Evolutionary conservation across 2,329 filamentous ascomycete species (phyloP), one percentile per base, ranked within the genome.

Genomic region (Sarocladiaceae sp.): DNA sequence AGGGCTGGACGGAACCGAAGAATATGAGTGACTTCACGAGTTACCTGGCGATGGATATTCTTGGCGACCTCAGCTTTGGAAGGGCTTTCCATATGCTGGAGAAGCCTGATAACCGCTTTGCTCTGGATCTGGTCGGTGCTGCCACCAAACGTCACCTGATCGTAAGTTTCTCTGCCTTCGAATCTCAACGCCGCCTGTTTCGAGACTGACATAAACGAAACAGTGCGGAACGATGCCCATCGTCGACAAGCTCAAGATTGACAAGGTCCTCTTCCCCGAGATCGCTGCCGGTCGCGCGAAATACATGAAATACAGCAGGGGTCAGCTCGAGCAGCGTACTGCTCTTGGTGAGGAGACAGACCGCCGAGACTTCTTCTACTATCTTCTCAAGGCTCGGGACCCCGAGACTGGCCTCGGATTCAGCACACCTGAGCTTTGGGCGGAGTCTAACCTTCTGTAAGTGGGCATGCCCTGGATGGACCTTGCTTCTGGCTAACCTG

Each of bases 311-410:
- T 86, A 86, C 64, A 83, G 80, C 60, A 80, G 82, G 41, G 67
- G 70, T 2, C 83, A 86, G 61, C 72, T 85, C 32, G 73, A 73
- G 12, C 78, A 85, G 55, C 74, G 83, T 19, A 84, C 81, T 40
- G 78, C 80, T 48, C 66, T 83, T 20, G 81, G 81, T 21, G 78
- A 80, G 51, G 78, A 76, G 51, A 80, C 74, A 39, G 80, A 79
- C 53, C 81, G 83, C 26, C 79, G 82, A 46, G 84, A 88, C 58
- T 87, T 88, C 67, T 87, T 88, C 66, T 82, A 85, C 62, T 81
- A 87, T 59, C 72, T 88, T 10, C 73, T 88, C 48, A 82, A 81
- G 55, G 83, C 83, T 6, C 76, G 76, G 31, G 83, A 88, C 51
- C 82, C 82, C 11, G 82, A 86, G 56, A 85, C 82, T 0, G 82